Conservation (phyloP, 352 stramenopile species). For the Phytophthora hybrid region DNA sequence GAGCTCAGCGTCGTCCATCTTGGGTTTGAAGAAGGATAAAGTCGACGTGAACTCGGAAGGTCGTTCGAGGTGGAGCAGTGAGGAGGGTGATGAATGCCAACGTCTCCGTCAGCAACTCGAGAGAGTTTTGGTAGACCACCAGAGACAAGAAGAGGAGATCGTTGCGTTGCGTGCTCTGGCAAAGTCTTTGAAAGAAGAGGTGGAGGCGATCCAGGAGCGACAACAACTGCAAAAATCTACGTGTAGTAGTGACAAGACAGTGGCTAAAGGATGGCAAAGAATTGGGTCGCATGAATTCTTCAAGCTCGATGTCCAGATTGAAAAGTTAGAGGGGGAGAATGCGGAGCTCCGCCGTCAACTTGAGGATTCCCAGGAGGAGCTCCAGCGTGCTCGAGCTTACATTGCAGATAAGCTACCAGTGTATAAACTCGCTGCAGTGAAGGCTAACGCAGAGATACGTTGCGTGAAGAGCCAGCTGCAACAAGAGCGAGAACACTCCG, state of each 20-base stretch:
- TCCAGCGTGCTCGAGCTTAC: constrained; percentile 17
- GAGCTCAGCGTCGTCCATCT: constrained; percentile 14
- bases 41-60: background rate
- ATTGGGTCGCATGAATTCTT: constrained; percentile 53
- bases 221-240: constrained; percentile 13
- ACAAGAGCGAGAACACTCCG: constrained; percentile 44
- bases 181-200: constrained; percentile 62
- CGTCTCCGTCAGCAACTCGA: constrained; percentile 61
- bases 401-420: constrained; percentile 37
- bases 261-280: background rate
- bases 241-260: background rate
- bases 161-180: constrained; percentile 63
- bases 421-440: constrained; percentile 46
- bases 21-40: constrained; percentile 13
- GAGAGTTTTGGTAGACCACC: constrained; percentile 51
- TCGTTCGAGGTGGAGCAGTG: constrained; percentile 8
- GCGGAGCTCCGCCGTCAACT: constrained; percentile 35
- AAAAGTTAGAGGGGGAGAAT: constrained; percentile 58
- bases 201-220: constrained; percentile 50
- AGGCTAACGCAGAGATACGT: constrained; percentile 47
- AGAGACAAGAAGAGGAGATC: constrained; percentile 68
- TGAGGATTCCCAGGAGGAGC: constrained; percentile 18
- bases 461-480: constrained; percentile 49
- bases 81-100: constrained; percentile 39
- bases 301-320: constrained; percentile 54